Evolutionary conservation across 2,329 filamentous ascomycete genomes (phyloP), one percentile per base, ranked within the genome.

Genomic region (Ascochyta lentis): DNA sequence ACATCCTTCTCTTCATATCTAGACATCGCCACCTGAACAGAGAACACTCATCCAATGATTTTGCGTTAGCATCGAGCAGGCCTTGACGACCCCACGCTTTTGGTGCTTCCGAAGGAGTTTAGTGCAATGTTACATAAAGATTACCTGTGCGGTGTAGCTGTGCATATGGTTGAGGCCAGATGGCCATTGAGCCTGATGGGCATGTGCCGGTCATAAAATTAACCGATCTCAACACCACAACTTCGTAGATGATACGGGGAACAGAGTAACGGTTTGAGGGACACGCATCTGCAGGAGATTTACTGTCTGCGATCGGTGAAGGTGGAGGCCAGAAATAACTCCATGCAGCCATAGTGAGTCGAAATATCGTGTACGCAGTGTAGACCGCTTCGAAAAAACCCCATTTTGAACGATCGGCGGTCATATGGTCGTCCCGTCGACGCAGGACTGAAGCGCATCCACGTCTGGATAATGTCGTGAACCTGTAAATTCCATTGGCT

Each of bases 261-360:
- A 26, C 19, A 1, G 12, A 16, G 31, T 40, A 26, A 35, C 19
- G 35, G 41, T 46, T 22, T 41, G 45, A 45, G 38, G 13, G 34
- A 45, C 9, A 10, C 48, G 46, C 41, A 29, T 35, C 34, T 55
- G 41, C 52, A 49, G 41, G 27, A 15, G 24, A 22, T 23, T 15
- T n/a, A 3, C 4, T 31, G 8, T 10, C 37, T 33, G 10, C 22
- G 41, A 55, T 46, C 40, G 29, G 52, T 49, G 29, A 46, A 37
- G 34, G 27, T 2, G 4, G n/a, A 27, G 23, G 16, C 38, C 24
- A 34, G 10, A 40, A n/a, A 16, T 13, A 45, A 39, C 27, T 41
- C 34, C 40, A 41, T 13, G n/a, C 26, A 31, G 16, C 19, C 26
- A n/a, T 34, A 46, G 35, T 29, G 7, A 12, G 29, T 40, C 33